Evolutionary conservation across 2,329 filamentous ascomycete genomes (phyloP), one percentile per base, ranked within the genome.

Genomic region (Diplodia corticola): DNA sequence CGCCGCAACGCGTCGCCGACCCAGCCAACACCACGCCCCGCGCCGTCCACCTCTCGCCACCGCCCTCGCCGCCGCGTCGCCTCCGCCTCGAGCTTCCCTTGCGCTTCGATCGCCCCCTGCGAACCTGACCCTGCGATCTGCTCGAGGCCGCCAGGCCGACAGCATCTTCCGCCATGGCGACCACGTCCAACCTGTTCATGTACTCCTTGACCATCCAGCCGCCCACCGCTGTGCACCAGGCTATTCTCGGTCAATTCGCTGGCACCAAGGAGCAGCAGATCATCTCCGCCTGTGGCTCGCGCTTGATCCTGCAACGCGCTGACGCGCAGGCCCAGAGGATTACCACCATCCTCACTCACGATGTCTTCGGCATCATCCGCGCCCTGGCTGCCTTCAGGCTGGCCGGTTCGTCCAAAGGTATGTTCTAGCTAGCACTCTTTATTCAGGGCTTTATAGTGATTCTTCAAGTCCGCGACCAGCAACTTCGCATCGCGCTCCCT

Each of bases 181-280:
- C 93, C 78, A 97, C 94, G 69, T 97, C 93, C 71, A 94, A 94
- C 79, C 96, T 97, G 92, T 97, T 97, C 79, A 89, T 99, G 82
- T 99, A 99, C 83, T 95, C 92, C 75, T 85, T 99, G 82, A 98
- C 95, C 72, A 89, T 99, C 75, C 93, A 97, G 81, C 90, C 92
- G 72, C 92, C 95, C 37, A 93, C 93, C 71, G 91, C 92, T 68
- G 88, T 97, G 74, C 93, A 90, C 60, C 91, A 96, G 80, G 93
- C 95, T 70, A 90, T 97, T 70, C 86, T 97, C 68, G 96, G 95
- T 73, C 94, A 98, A 81, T 98, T 98, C 80, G 89, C 92, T 68
- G 93, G 94, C 71, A 97, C 92, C 70, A 96, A 94, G 82, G 94
- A 97, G 81, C 95, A 99, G 84, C 93, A 97, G 81, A 97, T 99